These are phyloP conservation scores for Gracilaria gracilis DNA, from an alignment of 23 red algal species.

Conservation along the genomic window DNA sequence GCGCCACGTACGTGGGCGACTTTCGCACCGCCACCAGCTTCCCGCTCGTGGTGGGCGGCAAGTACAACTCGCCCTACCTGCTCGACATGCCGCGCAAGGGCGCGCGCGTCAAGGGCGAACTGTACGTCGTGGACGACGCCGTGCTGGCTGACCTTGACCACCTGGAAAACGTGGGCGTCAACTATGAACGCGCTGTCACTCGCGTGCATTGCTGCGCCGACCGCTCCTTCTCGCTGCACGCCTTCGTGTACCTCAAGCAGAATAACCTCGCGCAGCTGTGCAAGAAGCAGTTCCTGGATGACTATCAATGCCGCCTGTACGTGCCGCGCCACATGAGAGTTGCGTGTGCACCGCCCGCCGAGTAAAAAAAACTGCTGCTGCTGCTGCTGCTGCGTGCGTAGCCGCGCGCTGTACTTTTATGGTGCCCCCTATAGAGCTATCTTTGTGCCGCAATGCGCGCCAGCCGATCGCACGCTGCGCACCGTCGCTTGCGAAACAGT, in stretches of 20 bases:
- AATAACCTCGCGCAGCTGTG: slow-evolving; percentile 68
- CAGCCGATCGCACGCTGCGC: too few relatives aligned
- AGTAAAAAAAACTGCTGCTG: too few relatives aligned
- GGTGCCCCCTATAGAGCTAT: too few relatives aligned
- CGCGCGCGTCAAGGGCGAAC: slow-evolving; percentile 84
- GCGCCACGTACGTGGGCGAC: slow-evolving; percentile 74
- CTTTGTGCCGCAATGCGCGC: too few relatives aligned
- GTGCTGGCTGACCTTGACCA: slow-evolving; percentile 83
- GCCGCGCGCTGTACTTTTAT: too few relatives aligned
- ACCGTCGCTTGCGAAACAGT: too few relatives aligned
- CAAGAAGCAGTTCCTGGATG: slow-evolving; percentile 44
- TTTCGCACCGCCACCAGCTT: slow-evolving; percentile 76
- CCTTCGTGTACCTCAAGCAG: slow-evolving; percentile 86
- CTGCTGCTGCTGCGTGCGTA: too few relatives aligned
- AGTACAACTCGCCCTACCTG: slow-evolving; percentile 86
- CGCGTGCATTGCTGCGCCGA: slow-evolving; percentile 37
- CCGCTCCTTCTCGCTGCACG: slow-evolving; percentile 42
- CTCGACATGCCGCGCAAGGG: slow-evolving; percentile 68
- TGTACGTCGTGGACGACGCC: slow-evolving; percentile 84
- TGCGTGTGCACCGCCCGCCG: too few relatives aligned
- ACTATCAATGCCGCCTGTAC: slow-evolving; percentile 89
- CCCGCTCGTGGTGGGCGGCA: slow-evolving; percentile 88
- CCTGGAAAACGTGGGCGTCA: slow-evolving; percentile 91
- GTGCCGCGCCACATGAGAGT: slow-evolving; percentile 78
- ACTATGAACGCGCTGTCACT: slow-evolving; percentile 78